These are phyloP conservation scores for Septoria linicola DNA, from an alignment of 2,329 filamentous ascomycete genomes.

Conservation along the genomic window DNA sequence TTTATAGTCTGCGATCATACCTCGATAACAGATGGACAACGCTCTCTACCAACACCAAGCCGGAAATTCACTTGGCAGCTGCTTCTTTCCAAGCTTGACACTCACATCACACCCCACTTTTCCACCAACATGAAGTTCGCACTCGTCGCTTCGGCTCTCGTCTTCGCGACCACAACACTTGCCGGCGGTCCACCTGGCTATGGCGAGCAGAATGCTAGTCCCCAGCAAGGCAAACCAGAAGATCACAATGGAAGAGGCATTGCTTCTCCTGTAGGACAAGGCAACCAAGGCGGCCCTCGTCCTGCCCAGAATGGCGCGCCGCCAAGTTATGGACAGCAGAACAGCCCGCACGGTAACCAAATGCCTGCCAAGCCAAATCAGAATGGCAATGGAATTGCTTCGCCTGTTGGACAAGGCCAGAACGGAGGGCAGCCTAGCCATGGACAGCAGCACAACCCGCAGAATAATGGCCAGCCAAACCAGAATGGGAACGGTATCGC, in stretches of 20 bases:
- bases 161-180: not conserved
- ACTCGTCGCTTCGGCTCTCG: slow-evolving; percentile 4
- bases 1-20: too few relatives aligned
- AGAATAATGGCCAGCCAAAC: not conserved
- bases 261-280: not conserved
- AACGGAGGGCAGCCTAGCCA: not conserved
- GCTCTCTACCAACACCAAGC: too few relatives aligned
- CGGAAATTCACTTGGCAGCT: too few relatives aligned
- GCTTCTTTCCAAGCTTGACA: too few relatives aligned
- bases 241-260: not conserved
- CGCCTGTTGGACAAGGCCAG: not conserved
- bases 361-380: not conserved
- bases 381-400: not conserved
- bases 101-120: too few relatives aligned
- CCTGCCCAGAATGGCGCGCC: not conserved
- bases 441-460: not conserved
- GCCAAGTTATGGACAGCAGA: not conserved
- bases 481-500: not conserved
- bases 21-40: too few relatives aligned
- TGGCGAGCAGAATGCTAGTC: not conserved
- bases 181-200: slow-evolving; percentile 3
- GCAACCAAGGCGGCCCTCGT: not conserved
- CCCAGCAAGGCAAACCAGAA: too few relatives aligned
- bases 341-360: not conserved
- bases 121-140: slow-evolving; percentile 14